Conservation (phyloP, 2,329 filamentous ascomycete genomes). For the Blumeriella jaapii region DNA sequence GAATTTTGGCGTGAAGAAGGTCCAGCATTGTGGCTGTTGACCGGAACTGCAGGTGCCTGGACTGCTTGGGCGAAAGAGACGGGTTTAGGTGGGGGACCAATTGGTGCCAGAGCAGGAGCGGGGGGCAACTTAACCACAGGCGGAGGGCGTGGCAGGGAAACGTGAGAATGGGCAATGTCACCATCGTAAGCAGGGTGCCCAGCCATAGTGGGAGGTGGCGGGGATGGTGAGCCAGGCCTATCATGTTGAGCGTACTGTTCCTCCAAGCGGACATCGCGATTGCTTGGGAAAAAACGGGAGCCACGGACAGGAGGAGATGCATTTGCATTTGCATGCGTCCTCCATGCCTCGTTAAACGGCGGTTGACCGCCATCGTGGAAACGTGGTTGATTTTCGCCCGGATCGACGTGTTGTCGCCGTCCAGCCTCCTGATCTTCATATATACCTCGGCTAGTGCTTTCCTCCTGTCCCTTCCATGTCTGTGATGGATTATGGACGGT, state of each 20-base stretch:
- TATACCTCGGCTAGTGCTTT: conserved; percentile 6
- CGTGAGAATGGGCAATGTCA: conserved; percentile 51
- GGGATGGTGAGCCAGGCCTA: conserved; percentile 46
- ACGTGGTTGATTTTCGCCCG: conserved; percentile 11
- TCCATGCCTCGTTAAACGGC: conserved; percentile 26
- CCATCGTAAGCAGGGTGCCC: conserved; percentile 64
- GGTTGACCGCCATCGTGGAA: too few relatives aligned
- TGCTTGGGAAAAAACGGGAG: conserved; percentile 49
- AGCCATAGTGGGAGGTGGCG: conserved; percentile 58
- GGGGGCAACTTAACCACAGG: conserved; percentile 73
- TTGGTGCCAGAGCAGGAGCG: conserved; percentile 31
- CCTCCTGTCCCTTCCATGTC: conserved; percentile 5
- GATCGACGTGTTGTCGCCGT: conserved; percentile 13
- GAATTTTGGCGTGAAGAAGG: conserved; percentile 26
- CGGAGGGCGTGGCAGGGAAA: conserved; percentile 56
- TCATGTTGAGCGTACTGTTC: conserved; percentile 29
- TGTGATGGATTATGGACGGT: conserved; percentile 15
- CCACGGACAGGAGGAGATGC: conserved; percentile 36
- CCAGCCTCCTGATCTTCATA: conserved; percentile 18
- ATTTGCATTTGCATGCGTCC: conserved; percentile 17
- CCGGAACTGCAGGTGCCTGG: conserved; percentile 24
- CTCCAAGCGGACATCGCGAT: conserved; percentile 36
- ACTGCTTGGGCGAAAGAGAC: conserved; percentile 34
- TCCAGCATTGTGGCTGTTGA: conserved; percentile 10
- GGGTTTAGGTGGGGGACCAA: conserved; percentile 31